phyloP scores from a whole-genome alignment of 2,329 filamentous ascomycete species.

The Elsinoe arachidis region DNA sequence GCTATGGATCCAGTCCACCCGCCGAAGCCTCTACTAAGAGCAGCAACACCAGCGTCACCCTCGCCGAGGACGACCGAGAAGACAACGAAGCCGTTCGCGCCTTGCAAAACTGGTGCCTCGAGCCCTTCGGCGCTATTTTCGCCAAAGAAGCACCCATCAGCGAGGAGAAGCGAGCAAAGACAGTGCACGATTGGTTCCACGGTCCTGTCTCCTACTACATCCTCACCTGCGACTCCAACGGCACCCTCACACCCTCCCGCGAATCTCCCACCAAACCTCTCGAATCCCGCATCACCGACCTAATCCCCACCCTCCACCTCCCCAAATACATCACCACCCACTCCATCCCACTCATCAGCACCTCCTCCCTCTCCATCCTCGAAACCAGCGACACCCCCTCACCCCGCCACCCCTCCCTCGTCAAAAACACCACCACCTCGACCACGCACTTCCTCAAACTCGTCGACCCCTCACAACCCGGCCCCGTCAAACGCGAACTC shows the following conservation, averaged over 20 bases:
- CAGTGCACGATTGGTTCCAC: slow-evolving; percentile 27
- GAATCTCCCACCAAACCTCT: slow-evolving; percentile 18
- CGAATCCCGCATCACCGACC: slow-evolving; percentile 18
- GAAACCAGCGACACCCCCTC: slow-evolving; percentile 20
- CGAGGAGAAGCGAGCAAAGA: slow-evolving; percentile 15
- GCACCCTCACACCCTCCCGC: slow-evolving; percentile 22
- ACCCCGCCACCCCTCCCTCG: slow-evolving; percentile 23
- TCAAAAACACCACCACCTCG: slow-evolving; percentile 15
- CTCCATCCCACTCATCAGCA: slow-evolving; percentile 20
- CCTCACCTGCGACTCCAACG: slow-evolving; percentile 19
- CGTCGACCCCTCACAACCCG: slow-evolving; percentile 24
- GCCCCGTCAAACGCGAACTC: slow-evolving; percentile 28
- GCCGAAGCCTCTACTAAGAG: not conserved
- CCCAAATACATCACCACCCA: slow-evolving; percentile 29
- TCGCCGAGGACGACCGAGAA: slow-evolving; percentile 14
- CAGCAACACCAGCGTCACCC: slow-evolving; percentile 13
- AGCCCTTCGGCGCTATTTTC: slow-evolving; percentile 19
- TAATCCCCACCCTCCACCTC: slow-evolving; percentile 23
- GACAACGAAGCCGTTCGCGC: slow-evolving; percentile 19
- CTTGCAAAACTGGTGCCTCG: slow-evolving; percentile 26
- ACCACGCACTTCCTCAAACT: slow-evolving; percentile 27
- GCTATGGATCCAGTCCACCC: slow-evolving; percentile 10
- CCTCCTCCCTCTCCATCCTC: slow-evolving; percentile 22
- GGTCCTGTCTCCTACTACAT: slow-evolving; percentile 24
- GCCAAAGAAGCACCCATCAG: slow-evolving; percentile 14